phyloP scores from a whole-genome alignment of 2,329 filamentous ascomycete species.

The Magnaporthiopsis poae region DNA sequence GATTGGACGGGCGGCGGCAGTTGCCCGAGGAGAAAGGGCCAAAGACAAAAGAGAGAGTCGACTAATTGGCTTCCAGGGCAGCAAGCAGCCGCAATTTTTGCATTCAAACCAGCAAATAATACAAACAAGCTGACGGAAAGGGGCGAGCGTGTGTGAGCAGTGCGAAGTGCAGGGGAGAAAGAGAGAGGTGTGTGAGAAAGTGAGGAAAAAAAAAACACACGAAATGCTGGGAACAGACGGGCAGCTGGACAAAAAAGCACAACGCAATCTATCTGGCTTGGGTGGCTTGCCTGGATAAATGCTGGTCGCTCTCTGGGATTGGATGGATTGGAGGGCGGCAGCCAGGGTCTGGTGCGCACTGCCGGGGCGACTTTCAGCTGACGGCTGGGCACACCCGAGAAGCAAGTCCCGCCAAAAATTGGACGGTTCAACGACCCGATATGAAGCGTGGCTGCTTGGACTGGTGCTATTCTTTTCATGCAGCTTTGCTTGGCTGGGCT shows the following conservation, averaged over 20 bases:
- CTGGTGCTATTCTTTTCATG: neutral
- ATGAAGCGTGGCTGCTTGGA: neutral
- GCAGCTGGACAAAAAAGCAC: neutral
- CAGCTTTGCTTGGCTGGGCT: neutral
- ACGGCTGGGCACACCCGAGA: neutral
- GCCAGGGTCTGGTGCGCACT: neutral
- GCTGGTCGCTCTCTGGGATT: neutral
- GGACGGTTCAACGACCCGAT: neutral
- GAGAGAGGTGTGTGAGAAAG: neutral
- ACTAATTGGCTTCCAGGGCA: neutral
- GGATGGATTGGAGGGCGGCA: neutral
- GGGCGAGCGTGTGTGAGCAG: neutral
- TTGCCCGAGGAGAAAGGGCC: neutral
- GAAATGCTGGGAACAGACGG: neutral
- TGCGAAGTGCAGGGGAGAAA: neutral
- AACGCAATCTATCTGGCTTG: neutral
- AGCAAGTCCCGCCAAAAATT: neutral
- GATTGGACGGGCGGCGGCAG: neutral
- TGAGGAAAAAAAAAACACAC: neutral
- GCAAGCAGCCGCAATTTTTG: neutral
- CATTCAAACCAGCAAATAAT: neutral
- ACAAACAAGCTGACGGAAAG: neutral
- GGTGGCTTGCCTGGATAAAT: neutral
- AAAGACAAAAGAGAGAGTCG: neutral
- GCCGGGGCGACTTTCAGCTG: neutral